Conservation (phyloP, 106 monocot species). For the Hemerocallis citrina region DNA sequence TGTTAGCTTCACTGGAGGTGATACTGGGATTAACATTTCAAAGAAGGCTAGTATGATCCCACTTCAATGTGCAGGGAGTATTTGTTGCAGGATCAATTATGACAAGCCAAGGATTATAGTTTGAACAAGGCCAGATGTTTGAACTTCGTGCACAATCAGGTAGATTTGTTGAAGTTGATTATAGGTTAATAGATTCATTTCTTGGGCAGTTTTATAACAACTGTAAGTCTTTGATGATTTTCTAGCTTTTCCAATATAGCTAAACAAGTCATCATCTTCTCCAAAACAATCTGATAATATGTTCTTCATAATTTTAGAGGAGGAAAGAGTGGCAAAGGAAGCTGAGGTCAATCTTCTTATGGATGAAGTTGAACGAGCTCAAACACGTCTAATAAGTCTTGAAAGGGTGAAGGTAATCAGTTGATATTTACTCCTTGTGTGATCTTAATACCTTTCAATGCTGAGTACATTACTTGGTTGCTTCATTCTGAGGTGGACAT, state of each 20-base stretch:
- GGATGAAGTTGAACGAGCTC: constrained; percentile 98
- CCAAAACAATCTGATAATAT: neutral
- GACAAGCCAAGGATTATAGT: constrained; percentile 89
- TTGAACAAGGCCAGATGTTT: constrained; percentile 86
- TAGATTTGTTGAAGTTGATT: constrained; percentile 9
- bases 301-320: constrained; percentile 45
- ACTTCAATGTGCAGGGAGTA: constrained; percentile 86
- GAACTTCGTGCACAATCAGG: constrained; percentile 96
- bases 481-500: too few species aligned
- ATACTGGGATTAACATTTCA: constrained; percentile 92
- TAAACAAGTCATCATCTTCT: neutral
- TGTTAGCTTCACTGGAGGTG: constrained; percentile 90
- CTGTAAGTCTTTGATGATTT: neutral
- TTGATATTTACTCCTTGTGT: neutral
- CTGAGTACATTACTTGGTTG: neutral
- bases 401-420: constrained; percentile 86
- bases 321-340: constrained; percentile 84
- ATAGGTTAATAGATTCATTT: neutral
- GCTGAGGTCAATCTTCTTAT: constrained; percentile 87
- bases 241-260: neutral
- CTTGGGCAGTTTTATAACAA: neutral
- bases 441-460: neutral
- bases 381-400: constrained; percentile 72
- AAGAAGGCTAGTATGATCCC: constrained; percentile 98
- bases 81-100: constrained; percentile 83